These are phyloP conservation scores for Fusarium clavum DNA, from an alignment of 2,329 filamentous ascomycete genomes.

Conservation along the genomic window DNA sequence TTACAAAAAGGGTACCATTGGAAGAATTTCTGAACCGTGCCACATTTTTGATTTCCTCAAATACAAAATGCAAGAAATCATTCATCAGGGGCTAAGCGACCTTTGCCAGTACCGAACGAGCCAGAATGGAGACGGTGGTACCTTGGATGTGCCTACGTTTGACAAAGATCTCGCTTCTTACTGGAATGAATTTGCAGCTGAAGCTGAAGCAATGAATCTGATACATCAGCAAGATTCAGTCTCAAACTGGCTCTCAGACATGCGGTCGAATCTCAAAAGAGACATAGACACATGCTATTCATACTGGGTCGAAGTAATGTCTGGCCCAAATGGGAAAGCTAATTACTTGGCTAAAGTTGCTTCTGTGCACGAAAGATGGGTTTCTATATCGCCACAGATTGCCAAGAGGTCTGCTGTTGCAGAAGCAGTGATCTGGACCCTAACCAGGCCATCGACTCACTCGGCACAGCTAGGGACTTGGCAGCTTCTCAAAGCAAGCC, in stretches of 20 bases:
- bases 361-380: neutral
- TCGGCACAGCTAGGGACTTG: neutral
- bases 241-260: neutral
- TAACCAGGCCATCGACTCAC: neutral
- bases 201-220: neutral
- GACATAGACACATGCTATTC: neutral
- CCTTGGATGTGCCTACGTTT: neutral
- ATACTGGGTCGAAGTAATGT: neutral
- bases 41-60: conserved; percentile 6
- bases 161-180: neutral
- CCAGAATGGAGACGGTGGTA: neutral
- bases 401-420: neutral
- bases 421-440: neutral
- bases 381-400: neutral
- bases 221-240: neutral
- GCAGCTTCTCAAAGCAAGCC: conserved; percentile 11
- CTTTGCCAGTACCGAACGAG: neutral
- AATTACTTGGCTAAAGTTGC: neutral
- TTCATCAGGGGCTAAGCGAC: neutral
- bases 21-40: neutral
- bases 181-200: conserved; percentile 2
- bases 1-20: neutral
- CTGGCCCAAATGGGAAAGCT: neutral
- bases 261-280: neutral
- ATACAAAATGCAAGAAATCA: neutral